Percentiles rank a stretch among this genome's conserved stretches.
phyloP scores from a whole-genome alignment of 768 basidiomycete genomes.

The Leccinum aurantiacum region DNA sequence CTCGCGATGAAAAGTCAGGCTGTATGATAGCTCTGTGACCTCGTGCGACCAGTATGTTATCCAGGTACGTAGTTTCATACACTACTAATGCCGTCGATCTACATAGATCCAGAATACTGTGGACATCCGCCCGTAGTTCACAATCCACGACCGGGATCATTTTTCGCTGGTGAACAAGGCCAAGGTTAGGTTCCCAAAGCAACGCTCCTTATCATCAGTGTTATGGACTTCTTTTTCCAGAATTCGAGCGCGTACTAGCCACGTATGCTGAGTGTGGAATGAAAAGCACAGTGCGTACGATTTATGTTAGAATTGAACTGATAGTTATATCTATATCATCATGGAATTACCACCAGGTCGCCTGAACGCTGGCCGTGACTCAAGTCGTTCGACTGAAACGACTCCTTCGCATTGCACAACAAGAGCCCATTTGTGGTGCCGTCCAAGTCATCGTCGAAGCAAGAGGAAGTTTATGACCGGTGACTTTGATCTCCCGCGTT shows the following conservation, averaged over 20 bases:
- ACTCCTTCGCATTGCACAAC: constrained; percentile 75
- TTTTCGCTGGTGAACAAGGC: constrained; percentile 73
- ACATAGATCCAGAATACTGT: constrained; percentile 74
- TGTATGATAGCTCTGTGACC: constrained; percentile 88
- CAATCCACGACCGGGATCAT: constrained; percentile 92
- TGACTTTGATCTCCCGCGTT: constrained; percentile 78
- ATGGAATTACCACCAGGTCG: neutral
- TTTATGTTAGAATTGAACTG: neutral
- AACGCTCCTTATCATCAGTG: constrained; percentile 68
- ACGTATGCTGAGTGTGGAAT: constrained; percentile 71
- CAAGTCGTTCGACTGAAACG: constrained; percentile 40
- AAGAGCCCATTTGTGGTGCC: constrained; percentile 68
- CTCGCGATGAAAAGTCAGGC: constrained; percentile 86
- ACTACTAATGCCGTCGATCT: neutral
- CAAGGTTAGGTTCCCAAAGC: constrained; percentile 55
- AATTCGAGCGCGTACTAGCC: constrained; percentile 78
- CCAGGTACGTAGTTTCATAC: neutral
- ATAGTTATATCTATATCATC: neutral
- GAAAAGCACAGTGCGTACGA: constrained; percentile 41
- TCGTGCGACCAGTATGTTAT: constrained; percentile 71
- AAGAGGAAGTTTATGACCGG: constrained; percentile 72
- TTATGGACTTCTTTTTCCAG: constrained; percentile 87
- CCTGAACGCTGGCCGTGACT: constrained; percentile 15
- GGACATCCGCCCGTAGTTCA: constrained; percentile 92
- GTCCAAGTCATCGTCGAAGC: constrained; percentile 64